Percentiles rank a stretch among this genome's conserved stretches.
phyloP scores from a whole-genome alignment of 495 filamentous ascomycete genomes.

The Tuber brumale region DNA sequence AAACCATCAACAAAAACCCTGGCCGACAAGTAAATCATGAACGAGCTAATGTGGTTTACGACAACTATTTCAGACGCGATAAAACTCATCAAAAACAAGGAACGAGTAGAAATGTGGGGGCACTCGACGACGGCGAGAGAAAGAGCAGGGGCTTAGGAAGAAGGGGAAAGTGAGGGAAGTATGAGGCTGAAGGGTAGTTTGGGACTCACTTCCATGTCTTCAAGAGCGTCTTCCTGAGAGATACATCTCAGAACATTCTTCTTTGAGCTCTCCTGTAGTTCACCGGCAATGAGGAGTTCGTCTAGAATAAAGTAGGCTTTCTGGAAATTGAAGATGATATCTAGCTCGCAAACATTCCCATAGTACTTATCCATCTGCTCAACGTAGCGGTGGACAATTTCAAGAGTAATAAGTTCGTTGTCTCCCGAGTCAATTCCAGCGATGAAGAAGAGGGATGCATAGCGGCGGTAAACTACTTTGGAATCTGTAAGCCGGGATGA shows the following conservation, averaged over 20 bases:
- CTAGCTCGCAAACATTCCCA: conserved; percentile 97
- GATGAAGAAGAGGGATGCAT: conserved; percentile 98
- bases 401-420: conserved; percentile 95
- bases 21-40: conserved; percentile 11
- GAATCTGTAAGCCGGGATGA: conserved; percentile 56
- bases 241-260: conserved; percentile 97
- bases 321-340: conserved; percentile 99
- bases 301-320: conserved; percentile 99
- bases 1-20: background rate
- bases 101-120: background rate
- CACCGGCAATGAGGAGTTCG: conserved; percentile 87
- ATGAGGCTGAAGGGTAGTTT: background rate
- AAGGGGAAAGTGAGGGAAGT: background rate
- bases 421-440: conserved; percentile 89
- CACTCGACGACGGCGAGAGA: background rate
- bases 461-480: conserved; percentile 96
- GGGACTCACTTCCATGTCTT: conserved; percentile 39
- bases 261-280: conserved; percentile 98
- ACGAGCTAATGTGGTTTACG: conserved; percentile 29
- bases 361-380: conserved; percentile 99
- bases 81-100: conserved; percentile 18
- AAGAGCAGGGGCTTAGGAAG: background rate
- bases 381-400: conserved; percentile 96
- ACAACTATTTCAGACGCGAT: conserved; percentile 28
- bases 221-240: conserved; percentile 36